These are phyloP conservation scores for Heracleum sosnowskyi DNA, from an alignment of 129 eudicot genomes.

Conservation along the genomic window DNA sequence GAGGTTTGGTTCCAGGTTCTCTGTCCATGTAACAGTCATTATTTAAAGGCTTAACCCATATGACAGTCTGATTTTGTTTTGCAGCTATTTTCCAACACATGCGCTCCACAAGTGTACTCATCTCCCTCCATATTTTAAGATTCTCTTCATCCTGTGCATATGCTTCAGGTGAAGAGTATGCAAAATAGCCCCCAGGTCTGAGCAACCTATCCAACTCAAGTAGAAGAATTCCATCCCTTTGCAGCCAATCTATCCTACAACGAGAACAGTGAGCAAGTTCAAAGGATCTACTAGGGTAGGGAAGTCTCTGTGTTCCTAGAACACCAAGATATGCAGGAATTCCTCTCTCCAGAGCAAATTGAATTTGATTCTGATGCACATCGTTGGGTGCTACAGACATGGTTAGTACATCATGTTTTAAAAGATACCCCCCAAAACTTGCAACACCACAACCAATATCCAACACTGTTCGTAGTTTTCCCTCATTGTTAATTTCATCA, in stretches of 20 bases:
- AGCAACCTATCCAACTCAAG: conserved; percentile 89
- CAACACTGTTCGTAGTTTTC: conserved; percentile 79
- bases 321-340: conserved; percentile 99
- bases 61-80: conserved; percentile 85
- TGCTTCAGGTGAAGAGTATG: conserved; percentile 98
- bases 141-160: conserved; percentile 99
- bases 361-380: conserved; percentile 98
- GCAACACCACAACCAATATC: conserved; percentile 99
- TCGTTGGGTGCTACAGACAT: conserved; percentile 98
- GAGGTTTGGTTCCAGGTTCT: conserved; percentile 86
- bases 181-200: conserved; percentile 97
- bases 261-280: conserved; percentile 98
- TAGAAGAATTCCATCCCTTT: conserved; percentile 91
- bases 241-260: conserved; percentile 98
- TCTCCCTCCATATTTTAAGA: conserved; percentile 85
- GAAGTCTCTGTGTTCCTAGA: conserved; percentile 95
- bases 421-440: conserved; percentile 94
- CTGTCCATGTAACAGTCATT: conserved; percentile 94
- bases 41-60: conserved; percentile 89
- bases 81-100: conserved; percentile 99
- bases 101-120: conserved; percentile 93
- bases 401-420: conserved; percentile 67
- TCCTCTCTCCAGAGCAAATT: conserved; percentile 95
- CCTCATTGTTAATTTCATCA: conserved; percentile 58
- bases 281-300: conserved; percentile 92